Evolutionary conservation across 495 filamentous ascomycete genomes (phyloP).

Genomic region (Neurospora tetrasperma): DNA sequence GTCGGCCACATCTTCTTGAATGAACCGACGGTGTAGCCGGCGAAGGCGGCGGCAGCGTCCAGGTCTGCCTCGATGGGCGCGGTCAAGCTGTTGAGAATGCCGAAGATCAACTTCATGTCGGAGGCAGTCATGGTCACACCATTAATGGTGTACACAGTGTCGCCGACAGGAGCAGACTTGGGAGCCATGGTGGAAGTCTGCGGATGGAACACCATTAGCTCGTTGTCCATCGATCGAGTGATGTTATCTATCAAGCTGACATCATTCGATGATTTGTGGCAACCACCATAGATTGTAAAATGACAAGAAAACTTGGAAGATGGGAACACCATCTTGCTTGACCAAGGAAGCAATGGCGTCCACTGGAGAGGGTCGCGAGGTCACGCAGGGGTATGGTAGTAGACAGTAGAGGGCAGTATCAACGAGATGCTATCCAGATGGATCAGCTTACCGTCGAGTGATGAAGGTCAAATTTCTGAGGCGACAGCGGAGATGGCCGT

Average conservation of each 20-base stretch:
- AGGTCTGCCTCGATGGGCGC: neutral
- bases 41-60: neutral
- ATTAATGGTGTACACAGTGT: neutral
- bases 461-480: neutral
- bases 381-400: neutral
- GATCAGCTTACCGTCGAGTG: neutral
- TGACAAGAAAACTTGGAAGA: neutral
- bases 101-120: neutral
- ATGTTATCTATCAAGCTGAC: neutral
- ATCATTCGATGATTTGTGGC: neutral
- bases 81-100: neutral
- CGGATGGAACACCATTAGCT: neutral
- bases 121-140: neutral
- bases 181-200: neutral
- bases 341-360: neutral
- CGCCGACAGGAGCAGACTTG: neutral
- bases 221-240: neutral
- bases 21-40: neutral
- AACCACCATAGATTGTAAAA: neutral
- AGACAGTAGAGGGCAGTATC: neutral
- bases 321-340: neutral
- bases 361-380: neutral
- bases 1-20: neutral
- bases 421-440: neutral
- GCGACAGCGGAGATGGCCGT: neutral